Evolutionary conservation across 768 basidiomycete species (phyloP).

Genomic region (Amanita fuliginea): DNA sequence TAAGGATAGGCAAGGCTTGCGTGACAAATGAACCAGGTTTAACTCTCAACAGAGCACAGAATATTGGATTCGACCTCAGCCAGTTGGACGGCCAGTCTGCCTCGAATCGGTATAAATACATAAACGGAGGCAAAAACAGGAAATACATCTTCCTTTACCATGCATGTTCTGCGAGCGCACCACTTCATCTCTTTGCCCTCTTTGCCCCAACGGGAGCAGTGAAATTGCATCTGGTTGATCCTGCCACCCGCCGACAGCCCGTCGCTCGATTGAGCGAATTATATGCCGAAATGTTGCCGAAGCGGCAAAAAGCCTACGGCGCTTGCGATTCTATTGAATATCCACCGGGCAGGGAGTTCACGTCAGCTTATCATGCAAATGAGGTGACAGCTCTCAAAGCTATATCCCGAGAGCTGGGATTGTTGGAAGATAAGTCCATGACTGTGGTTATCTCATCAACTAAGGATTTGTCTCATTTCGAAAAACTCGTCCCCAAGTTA

Average conservation of each 20-base stretch:
- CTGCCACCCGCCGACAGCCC: conserved; percentile 75
- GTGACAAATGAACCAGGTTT: conserved; percentile 49
- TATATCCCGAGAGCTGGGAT: conserved; percentile 75
- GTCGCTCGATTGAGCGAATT: conserved; percentile 66
- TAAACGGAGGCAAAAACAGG: conserved; percentile 54
- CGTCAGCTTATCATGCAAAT: conserved; percentile 65
- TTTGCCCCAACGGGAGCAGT: conserved; percentile 65
- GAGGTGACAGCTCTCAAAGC: conserved; percentile 76
- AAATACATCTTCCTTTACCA: conserved; percentile 90
- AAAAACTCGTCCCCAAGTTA: conserved; percentile 56
- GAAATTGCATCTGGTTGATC: conserved; percentile 84
- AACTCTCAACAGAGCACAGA: conserved; percentile 76
- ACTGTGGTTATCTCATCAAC: conserved; percentile 77
- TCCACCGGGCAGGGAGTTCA: conserved; percentile 47
- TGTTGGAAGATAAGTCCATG: conserved; percentile 63
- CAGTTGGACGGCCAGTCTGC: conserved; percentile 61
- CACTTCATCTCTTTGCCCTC: conserved; percentile 80
- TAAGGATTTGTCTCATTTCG: conserved; percentile 79
- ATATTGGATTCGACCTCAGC: conserved; percentile 69
- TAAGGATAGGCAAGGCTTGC: conserved; percentile 82
- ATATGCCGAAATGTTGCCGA: conserved; percentile 53
- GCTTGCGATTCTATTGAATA: conserved; percentile 47
- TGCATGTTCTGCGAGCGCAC: conserved; percentile 57
- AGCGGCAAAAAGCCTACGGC: conserved; percentile 32
- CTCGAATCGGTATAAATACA: conserved; percentile 55